Evolutionary conservation across 306 rosid genomes (phyloP).

Genomic region (Sesbania bispinosa): DNA sequence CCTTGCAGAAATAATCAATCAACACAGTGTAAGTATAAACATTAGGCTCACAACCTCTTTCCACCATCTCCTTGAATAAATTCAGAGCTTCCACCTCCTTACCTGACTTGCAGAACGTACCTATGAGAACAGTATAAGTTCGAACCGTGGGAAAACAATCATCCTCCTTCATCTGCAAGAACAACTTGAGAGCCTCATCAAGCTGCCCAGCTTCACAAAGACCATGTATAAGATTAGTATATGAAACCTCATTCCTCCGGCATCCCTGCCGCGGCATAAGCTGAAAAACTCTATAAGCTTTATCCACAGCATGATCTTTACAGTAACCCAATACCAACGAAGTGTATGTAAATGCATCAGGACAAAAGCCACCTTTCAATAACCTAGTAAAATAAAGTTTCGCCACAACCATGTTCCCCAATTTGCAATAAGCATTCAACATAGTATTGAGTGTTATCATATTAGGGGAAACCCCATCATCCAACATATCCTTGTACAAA

Average conservation of each 20-base stretch:
- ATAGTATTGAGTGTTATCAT: slow-evolving; percentile 57
- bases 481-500: slow-evolving; percentile 57
- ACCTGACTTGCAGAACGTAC: slow-evolving; percentile 47
- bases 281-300: slow-evolving; percentile 47
- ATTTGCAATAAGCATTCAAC: slow-evolving; percentile 64
- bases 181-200: slow-evolving; percentile 56
- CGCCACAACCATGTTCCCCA: slow-evolving; percentile 61
- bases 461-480: slow-evolving; percentile 46
- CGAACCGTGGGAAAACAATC: slow-evolving; percentile 58
- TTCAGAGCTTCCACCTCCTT: slow-evolving; percentile 53
- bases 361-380: slow-evolving; percentile 48
- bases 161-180: slow-evolving; percentile 59
- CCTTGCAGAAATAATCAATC: slow-evolving; percentile 57
- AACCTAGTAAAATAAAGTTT: slow-evolving; percentile 42
- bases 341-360: slow-evolving; percentile 59
- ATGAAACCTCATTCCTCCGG: slow-evolving; percentile 57
- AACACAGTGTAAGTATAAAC: slow-evolving; percentile 66
- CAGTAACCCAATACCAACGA: slow-evolving; percentile 85
- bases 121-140: slow-evolving; percentile 50
- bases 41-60: slow-evolving; percentile 64
- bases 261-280: slow-evolving; percentile 51
- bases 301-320: slow-evolving; percentile 44
- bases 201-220: slow-evolving; percentile 50
- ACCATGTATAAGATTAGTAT: slow-evolving; percentile 64
- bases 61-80: slow-evolving; percentile 54